Evolutionary conservation across 768 basidiomycete species (phyloP).

Genomic region (Boletus edulis): DNA sequence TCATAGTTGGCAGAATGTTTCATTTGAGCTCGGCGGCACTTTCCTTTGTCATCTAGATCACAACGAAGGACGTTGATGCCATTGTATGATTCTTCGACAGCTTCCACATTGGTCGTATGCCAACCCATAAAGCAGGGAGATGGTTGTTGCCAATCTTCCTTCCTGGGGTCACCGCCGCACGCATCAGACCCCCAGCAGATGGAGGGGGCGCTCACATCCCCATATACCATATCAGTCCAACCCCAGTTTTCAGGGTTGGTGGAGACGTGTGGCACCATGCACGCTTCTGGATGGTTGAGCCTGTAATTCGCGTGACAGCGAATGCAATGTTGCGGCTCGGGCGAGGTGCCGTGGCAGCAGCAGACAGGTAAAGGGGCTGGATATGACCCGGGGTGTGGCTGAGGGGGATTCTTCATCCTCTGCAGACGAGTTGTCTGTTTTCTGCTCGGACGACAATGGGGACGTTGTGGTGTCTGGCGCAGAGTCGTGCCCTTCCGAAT

Average conservation of each 20-base stretch:
- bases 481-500: too few species aligned
- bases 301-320: conserved; percentile 2
- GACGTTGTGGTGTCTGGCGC: too few species aligned
- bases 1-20: background rate
- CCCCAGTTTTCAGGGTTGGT: too few species aligned
- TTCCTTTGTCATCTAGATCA: background rate
- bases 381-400: too few species aligned
- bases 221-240: too few species aligned
- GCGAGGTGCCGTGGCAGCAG: conserved; percentile 1
- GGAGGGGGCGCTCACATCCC: background rate
- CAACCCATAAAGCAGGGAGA: background rate
- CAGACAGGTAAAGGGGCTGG: conserved; percentile 1
- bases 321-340: conserved; percentile 1
- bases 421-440: too few species aligned
- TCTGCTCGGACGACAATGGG: too few species aligned
- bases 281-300: background rate
- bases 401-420: too few species aligned
- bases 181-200: background rate
- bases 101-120: background rate
- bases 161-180: background rate
- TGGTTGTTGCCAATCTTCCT: background rate
- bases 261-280: background rate
- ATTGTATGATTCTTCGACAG: background rate
- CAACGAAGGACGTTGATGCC: conserved; percentile 1
- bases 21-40: background rate